Evolutionary conservation across 1,139 yeast species (phyloP).

Genomic region (Debaryomyces sp.): DNA sequence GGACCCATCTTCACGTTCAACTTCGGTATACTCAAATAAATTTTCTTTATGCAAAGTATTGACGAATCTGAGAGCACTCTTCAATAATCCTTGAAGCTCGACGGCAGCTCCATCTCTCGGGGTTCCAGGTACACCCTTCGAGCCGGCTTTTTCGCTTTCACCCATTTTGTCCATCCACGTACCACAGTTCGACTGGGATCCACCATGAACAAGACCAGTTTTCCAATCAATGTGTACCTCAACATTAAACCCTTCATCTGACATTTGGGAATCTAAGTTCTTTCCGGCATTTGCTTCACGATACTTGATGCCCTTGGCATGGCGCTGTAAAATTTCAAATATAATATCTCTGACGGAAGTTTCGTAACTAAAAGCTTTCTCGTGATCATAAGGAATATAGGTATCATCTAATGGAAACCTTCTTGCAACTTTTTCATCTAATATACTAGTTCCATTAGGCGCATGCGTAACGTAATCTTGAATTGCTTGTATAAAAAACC

Average conservation of each 20-base stretch:
- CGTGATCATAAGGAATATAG: conserved; percentile 68
- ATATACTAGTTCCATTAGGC: conserved; percentile 68
- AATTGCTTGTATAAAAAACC: conserved; percentile 88
- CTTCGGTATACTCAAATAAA: conserved; percentile 57
- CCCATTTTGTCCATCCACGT: conserved; percentile 99
- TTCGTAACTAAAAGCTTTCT: conserved; percentile 73
- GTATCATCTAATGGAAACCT: conserved; percentile 91
- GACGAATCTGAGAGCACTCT: conserved; percentile 82
- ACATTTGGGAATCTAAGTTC: conserved; percentile 87
- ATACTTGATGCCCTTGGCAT: conserved; percentile 83
- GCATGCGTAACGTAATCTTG: conserved; percentile 76
- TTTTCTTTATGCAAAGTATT: conserved; percentile 57
- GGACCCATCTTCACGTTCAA: conserved; percentile 58
- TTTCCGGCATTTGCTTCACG: conserved; percentile 97
- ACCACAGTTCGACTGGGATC: conserved; percentile 91
- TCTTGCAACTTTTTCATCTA: conserved; percentile 73
- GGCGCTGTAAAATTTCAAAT: conserved; percentile 80
- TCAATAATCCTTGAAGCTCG: conserved; percentile 86
- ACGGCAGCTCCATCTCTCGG: conserved; percentile 98
- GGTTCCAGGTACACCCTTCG: conserved; percentile 91
- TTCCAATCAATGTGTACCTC: conserved; percentile 82
- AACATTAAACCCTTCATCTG: conserved; percentile 88
- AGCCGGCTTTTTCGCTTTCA: conserved; percentile 81
- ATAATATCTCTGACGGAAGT: conserved; percentile 74
- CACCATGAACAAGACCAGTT: conserved; percentile 88